phyloP scores from a whole-genome alignment of 139 green algal species.

The Volvox reticuliferus region DNA sequence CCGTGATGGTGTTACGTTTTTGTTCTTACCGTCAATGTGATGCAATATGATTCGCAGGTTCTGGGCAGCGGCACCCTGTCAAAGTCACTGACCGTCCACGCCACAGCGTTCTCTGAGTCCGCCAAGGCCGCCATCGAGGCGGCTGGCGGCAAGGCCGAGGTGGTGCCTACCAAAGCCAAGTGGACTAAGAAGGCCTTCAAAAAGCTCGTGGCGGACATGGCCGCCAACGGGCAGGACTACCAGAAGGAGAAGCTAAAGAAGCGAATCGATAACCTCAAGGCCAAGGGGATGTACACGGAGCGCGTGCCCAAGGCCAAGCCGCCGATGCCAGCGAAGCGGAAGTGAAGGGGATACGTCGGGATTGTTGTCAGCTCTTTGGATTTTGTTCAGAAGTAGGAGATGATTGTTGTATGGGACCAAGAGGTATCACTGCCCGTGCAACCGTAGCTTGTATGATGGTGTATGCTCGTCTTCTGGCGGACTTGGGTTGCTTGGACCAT shows the following conservation, averaged over 20 bases:
- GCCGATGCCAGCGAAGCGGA: neutral
- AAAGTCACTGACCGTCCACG: conserved; percentile 85
- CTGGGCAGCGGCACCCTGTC: conserved; percentile 90
- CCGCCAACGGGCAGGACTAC: conserved; percentile 58
- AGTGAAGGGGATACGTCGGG: neutral
- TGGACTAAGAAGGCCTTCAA: conserved; percentile 82
- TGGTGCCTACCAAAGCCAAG: conserved; percentile 74
- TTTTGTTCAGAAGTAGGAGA: no score
- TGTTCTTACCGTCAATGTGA: no score
- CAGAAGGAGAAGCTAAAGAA: conserved; percentile 65
- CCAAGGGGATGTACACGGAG: conserved; percentile 45
- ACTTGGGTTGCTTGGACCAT: no score
- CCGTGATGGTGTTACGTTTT: no score
- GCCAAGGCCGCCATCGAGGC: conserved; percentile 84
- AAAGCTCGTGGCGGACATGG: conserved; percentile 50
- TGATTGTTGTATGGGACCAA: no score
- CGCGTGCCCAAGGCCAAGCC: conserved; percentile 1
- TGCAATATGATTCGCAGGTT: conserved; percentile 86
- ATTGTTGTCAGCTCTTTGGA: no score
- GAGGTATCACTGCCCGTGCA: no score
- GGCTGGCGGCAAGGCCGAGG: conserved; percentile 82
- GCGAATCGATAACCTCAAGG: conserved; percentile 39
- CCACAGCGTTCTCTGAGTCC: conserved; percentile 83
- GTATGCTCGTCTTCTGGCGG: no score
- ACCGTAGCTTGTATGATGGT: no score